Base-by-base conservation (phyloP, 1,284 basidiomycete genomes). In the Trametes sp. region DNA sequence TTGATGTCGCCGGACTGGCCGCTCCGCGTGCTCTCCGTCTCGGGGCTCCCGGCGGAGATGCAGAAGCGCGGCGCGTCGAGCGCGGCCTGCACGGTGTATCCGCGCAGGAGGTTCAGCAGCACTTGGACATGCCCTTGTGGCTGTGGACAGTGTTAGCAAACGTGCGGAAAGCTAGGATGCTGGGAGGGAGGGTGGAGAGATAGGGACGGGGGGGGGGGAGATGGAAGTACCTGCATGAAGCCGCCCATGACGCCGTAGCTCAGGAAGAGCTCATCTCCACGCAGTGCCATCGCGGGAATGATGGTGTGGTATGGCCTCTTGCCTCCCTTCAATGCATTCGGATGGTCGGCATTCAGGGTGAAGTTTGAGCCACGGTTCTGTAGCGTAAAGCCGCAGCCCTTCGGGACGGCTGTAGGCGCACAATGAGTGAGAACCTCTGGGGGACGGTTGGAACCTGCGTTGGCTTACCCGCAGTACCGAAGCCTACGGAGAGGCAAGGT, bases 301-400 rank as follows among this genome's bases (percentile, higher is more conserved):
- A 98, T 98, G 7, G 96, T 98, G 74, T 98, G 96, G 75, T 96
- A 98, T 2, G 96, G 95, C 19, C 95, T 84, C 79, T 98, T 98
- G 8, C 91, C 87, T 26, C 91, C 90, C 84, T 86, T 78, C 63
- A 93, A 78, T 42, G 83, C 85, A 75, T 99, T 98, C 0, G 94
- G 90, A 74, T 98, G 96, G 0, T 87, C 88, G 62, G 93, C 86
- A 54, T 83, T 80, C 23, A 98, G 81, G 6, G 87, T 82, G 75
- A 98, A 99, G 14, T 92, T 91, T 7, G 88, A 83, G 2, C 97
- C 97, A 61, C 97, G 86, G 77, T 98, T 98, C 76, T 98, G 97
- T 10, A 99, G 83, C 0, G 96, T 98, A 74, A 99, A 98, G 0
- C 97, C 97, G 71, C 95, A 97, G 0, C 91, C 95, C 67, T 91